Evolutionary conservation across 2,329 filamentous ascomycete species (phyloP).

Genomic region (Fusarium sp.): DNA sequence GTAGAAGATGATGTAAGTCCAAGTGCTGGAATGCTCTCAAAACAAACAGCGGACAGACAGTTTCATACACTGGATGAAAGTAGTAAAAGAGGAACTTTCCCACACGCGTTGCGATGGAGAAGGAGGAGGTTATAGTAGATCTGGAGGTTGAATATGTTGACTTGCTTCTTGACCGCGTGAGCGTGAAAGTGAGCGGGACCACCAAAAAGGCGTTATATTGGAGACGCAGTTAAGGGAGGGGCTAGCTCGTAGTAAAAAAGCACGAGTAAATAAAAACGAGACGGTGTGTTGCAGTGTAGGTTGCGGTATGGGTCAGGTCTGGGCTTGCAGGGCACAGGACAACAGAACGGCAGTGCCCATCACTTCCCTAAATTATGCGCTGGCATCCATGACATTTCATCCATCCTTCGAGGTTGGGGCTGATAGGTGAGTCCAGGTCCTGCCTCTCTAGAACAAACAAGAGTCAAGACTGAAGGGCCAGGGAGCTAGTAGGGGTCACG

Average conservation of each 20-base stretch:
- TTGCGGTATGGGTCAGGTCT: not conserved
- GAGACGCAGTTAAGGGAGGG: constrained; percentile 26
- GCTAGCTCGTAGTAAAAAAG: constrained; percentile 8
- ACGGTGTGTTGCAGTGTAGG: constrained; percentile 39
- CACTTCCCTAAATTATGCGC: constrained; percentile 40
- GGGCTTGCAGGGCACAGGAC: constrained; percentile 33
- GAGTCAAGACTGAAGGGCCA: constrained; percentile 22
- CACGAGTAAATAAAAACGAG: constrained; percentile 35
- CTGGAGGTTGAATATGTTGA: constrained; percentile 14
- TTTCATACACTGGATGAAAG: constrained; percentile 1
- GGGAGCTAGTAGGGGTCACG: constrained; percentile 30
- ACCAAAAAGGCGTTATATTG: constrained; percentile 20
- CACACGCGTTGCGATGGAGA: constrained; percentile 22
- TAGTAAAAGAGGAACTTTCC: not conserved
- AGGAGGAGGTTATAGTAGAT: constrained; percentile 28
- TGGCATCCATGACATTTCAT: constrained; percentile 36
- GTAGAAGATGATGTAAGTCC: constrained; percentile 16
- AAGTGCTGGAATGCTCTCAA: constrained; percentile 17
- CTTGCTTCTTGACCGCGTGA: not conserved
- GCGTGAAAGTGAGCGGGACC: constrained; percentile 22
- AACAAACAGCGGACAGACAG: constrained; percentile 21
- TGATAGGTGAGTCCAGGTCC: constrained; percentile 26
- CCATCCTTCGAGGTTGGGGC: constrained; percentile 7
- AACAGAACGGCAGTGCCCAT: constrained; percentile 35
- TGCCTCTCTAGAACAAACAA: constrained; percentile 18